Evolutionary conservation across 2,329 filamentous ascomycete species (phyloP).

Genomic region (Chalaropsis ovoidea): DNA sequence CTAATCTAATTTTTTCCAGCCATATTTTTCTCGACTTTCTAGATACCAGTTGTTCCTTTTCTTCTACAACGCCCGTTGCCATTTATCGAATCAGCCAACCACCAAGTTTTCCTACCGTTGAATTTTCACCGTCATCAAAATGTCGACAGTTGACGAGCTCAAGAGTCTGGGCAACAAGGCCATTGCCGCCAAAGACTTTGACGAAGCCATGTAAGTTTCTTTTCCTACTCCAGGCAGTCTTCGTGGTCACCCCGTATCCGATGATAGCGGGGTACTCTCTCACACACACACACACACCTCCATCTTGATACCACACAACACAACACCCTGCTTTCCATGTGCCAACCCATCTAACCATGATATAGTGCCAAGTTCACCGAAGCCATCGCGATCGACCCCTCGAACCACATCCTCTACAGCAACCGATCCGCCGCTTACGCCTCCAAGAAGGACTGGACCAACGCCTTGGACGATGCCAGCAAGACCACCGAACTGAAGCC

Average conservation of each 20-base stretch:
- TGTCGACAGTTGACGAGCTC: slow-evolving; percentile 63
- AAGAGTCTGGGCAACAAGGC: slow-evolving; percentile 98
- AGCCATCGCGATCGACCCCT: slow-evolving; percentile 77
- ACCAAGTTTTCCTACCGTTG: background rate
- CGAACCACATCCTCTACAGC: slow-evolving; percentile 95
- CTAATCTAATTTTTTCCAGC: slow-evolving; percentile 7
- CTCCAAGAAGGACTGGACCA: slow-evolving; percentile 78
- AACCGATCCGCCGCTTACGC: slow-evolving; percentile 85
- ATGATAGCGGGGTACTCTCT: background rate
- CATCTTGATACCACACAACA: too few species aligned
- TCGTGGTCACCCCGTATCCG: background rate
- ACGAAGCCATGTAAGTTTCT: slow-evolving; percentile 75
- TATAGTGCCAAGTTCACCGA: slow-evolving; percentile 82
- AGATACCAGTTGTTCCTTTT: slow-evolving; percentile 14
- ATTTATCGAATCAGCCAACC: background rate
- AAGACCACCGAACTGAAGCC: slow-evolving; percentile 93
- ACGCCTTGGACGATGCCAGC: slow-evolving; percentile 77
- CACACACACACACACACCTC: too few species aligned
- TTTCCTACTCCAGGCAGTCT: too few species aligned
- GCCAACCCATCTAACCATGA: background rate
- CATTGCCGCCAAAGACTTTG: slow-evolving; percentile 94
- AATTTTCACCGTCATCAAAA: slow-evolving; percentile 29
- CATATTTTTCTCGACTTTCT: slow-evolving; percentile 12
- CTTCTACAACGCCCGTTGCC: background rate
- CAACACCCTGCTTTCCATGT: too few species aligned